Evolutionary conservation across 768 basidiomycete species (phyloP), one percentile per base, ranked within the genome.

Genomic region (Grammothele lineata): DNA sequence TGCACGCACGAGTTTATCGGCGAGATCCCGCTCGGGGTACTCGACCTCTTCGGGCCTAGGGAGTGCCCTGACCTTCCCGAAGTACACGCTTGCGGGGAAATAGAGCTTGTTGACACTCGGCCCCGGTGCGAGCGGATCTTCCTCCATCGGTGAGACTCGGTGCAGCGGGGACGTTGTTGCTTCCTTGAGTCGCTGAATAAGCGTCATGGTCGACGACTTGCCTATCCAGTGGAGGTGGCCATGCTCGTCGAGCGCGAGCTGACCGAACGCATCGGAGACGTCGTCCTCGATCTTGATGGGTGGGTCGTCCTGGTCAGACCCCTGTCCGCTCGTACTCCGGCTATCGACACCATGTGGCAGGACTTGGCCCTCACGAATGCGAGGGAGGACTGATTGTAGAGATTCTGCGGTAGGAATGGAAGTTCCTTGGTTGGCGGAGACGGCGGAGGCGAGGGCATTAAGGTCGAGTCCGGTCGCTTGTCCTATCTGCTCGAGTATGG

Each of bases 191-290:
- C 88, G 90, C 61, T 92, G 89, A 39, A 92, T 90, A 56, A 92
- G 76, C 5, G 90, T 88, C 90, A 92, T 91, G 18, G 89, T 89
- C 14, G 89, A 92, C 4, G 91, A 92, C 43, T 89, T 87, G 34
- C 90, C 90, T 57, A 92, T 92, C 90, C 90, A 92, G 49, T 89
- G 81, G 77, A 88, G 81, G 65, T 91, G 88, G 25, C 90, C 90
- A 55, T 91, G 85, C 62, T 92, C 91, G 57, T 92, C 90, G 33
- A 92, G 73, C 22, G 91, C 88, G 43, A 92, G 77, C 62, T 92
- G 89, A 17, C 89, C 91, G 60, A 92, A 85, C 14, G 86, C 83
- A 63, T 92, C 89, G 60, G 79, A 81, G 57, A 92, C 76, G 67
- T 90, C 89, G 55, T 88, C 86, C 59, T 81, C 81, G 27, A 74